phyloP scores from a whole-genome alignment of 306 rosid species.

The Begonia loranthoides region DNA sequence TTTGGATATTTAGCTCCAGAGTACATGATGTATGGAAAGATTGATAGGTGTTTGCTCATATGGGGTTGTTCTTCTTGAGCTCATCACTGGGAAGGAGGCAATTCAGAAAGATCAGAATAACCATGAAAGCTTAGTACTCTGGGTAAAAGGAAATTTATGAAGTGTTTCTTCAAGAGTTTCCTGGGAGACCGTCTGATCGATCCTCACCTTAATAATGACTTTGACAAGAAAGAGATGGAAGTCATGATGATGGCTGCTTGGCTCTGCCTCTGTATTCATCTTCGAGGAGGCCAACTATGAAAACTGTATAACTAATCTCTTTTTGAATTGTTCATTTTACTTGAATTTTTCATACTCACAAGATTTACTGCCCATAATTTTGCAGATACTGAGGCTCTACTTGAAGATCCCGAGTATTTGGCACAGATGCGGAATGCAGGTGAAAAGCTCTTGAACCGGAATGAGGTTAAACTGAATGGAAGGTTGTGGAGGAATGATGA shows the following conservation, averaged over 20 bases:
- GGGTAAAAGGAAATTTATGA: constrained; percentile 17
- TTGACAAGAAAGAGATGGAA: constrained; percentile 28
- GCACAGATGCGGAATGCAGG: constrained; percentile 25
- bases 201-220: constrained; percentile 23
- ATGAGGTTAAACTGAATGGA: constrained; percentile 6
- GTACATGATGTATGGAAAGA: constrained; percentile 31
- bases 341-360: neutral
- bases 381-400: constrained; percentile 27
- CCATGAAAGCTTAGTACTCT: constrained; percentile 29
- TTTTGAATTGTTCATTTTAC: neutral
- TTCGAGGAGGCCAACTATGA: constrained; percentile 32
- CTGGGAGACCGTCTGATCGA: constrained; percentile 22
- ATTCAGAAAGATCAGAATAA: constrained; percentile 19
- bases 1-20: constrained; percentile 35
- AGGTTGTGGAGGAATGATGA: constrained; percentile 13
- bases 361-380: neutral
- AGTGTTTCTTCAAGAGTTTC: neutral
- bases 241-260: constrained; percentile 30
- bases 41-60: constrained; percentile 36
- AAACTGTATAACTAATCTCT: constrained; percentile 12
- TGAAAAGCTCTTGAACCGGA: constrained; percentile 16
- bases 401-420: constrained; percentile 29
- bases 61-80: constrained; percentile 40
- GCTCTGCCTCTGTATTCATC: constrained; percentile 32
- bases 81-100: constrained; percentile 40